Percentiles rank a stretch among this genome's conserved stretches.
Conservation (phyloP, 768 basidiomycete species). For the Hypsizygus marmoreus region DNA sequence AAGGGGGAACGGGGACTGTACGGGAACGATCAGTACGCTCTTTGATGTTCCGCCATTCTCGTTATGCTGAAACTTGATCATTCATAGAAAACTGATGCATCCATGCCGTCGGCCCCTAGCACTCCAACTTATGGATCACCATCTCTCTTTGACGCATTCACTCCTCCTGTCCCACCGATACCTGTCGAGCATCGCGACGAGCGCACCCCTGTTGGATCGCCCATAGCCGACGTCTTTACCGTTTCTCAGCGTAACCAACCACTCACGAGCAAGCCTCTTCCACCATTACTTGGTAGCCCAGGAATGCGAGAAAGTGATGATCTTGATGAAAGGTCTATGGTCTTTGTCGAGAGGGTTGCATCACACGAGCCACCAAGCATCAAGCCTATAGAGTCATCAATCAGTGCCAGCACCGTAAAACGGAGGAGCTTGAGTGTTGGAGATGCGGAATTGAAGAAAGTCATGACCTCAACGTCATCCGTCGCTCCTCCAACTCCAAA, state of each 20-base stretch:
- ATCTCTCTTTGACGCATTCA: slow-evolving; percentile 46
- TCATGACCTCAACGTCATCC: slow-evolving; percentile 36
- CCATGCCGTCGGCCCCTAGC: slow-evolving; percentile 28
- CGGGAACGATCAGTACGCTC: slow-evolving; percentile 68
- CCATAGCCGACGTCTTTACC: slow-evolving; percentile 54
- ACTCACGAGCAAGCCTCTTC: slow-evolving; percentile 62
- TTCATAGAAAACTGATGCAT: slow-evolving; percentile 57
- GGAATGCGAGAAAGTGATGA: slow-evolving; percentile 40
- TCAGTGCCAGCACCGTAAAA: slow-evolving; percentile 38
- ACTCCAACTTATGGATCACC: slow-evolving; percentile 38
- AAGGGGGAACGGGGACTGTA: slow-evolving; percentile 42
- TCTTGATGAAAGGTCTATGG: slow-evolving; percentile 56
- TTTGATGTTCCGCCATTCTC: slow-evolving; percentile 14
- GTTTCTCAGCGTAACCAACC: slow-evolving; percentile 29
- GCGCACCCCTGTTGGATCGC: slow-evolving; percentile 39
- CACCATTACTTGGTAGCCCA: slow-evolving; percentile 48
- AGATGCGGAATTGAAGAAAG: slow-evolving; percentile 58
- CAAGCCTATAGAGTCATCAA: slow-evolving; percentile 13
- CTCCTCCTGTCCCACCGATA: slow-evolving; percentile 54
- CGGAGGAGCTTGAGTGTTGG: slow-evolving; percentile 77
- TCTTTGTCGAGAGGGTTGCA: slow-evolving; percentile 52
- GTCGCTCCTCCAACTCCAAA: slow-evolving; percentile 35
- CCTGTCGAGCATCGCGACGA: slow-evolving; percentile 45
- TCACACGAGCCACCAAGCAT: slow-evolving; percentile 32
- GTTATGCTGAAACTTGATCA: slow-evolving; percentile 18